Evolutionary conservation across 352 stramenopile species (phyloP), one percentile per base, ranked within the genome.

Genomic region (Phytophthora aleatoria): DNA sequence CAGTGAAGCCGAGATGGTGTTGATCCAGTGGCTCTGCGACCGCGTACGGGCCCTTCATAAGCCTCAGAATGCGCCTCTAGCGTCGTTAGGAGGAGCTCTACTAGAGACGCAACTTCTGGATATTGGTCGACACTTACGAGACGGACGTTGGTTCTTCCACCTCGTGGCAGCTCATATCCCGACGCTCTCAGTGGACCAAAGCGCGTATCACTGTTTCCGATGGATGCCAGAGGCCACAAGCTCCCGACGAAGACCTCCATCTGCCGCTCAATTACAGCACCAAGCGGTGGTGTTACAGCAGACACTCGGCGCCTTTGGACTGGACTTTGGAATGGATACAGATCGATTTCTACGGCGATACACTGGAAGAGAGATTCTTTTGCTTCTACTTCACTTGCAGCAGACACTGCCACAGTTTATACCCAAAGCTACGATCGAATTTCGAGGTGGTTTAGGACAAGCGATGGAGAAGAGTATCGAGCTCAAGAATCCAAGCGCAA

Each of bases 361-460:
- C 54, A 95, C 80, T 13, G 76, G 67, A 3, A 84, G 89, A 3
- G 79, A 95, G 55, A 87, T 89, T 8, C 50, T 98, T 0, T 50
- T 98, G 16, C 61, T 98, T 16, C 52, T 97, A 13, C 66, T 98
- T 10, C 91, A 98, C 64, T 64, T 98, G 30, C 95, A 97, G 31
- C 89, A 96, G 63, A 93, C 85, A 8, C 58, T 98, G 20, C 94
- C 94, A 26, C 82, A 97, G 61, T 94, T 97, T 24, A 83, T 98
- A 15, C 95, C 95, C 3, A 98, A 98, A 60, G 91, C 89, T 9
- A 97, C 83, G 28, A 97, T 98, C 55, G 90, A 97, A 39, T 98
- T 98, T 62, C 81, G 84, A 30, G 94, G 91, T 5, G 67, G 82
- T 3, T 67, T 98, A 5, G 94, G 94, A 0, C 83, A 90, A 39